phyloP scores from a whole-genome alignment of 805 yeast species.

The Gaillardinia entomophila region DNA sequence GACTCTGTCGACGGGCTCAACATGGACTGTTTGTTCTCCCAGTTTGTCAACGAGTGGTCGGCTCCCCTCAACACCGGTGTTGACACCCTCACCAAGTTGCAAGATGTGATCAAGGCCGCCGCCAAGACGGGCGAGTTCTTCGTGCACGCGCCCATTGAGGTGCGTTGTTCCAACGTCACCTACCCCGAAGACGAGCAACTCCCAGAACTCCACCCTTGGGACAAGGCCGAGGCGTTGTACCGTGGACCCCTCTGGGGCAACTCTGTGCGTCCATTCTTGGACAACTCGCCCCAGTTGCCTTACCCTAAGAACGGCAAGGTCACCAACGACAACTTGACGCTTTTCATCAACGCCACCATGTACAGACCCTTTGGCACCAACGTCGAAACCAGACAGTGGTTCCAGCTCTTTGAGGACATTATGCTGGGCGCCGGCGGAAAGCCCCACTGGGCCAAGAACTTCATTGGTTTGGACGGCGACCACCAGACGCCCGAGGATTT shows the following conservation, averaged over 20 bases:
- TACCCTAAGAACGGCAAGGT: slow-evolving; percentile 46
- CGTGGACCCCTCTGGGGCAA: slow-evolving; percentile 86
- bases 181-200: slow-evolving; percentile 46
- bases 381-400: slow-evolving; percentile 78
- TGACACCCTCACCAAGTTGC: slow-evolving; percentile 58
- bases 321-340: slow-evolving; percentile 71
- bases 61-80: slow-evolving; percentile 79
- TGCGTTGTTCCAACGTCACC: slow-evolving; percentile 86
- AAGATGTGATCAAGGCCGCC: slow-evolving; percentile 57
- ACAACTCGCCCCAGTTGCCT: slow-evolving; percentile 65
- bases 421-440: slow-evolving; percentile 78
- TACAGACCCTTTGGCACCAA: slow-evolving; percentile 85
- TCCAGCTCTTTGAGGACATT: slow-evolving; percentile 71
- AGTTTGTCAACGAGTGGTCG: slow-evolving; percentile 97
- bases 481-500: slow-evolving; percentile 29
- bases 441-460: slow-evolving; percentile 99
- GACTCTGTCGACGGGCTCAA: slow-evolving; percentile 81
- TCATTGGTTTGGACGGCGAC: slow-evolving; percentile 52
- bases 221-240: too few relatives aligned
- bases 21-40: slow-evolving; percentile 93
- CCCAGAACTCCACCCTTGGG: too few relatives aligned
- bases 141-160: slow-evolving; percentile 94
- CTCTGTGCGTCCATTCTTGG: slow-evolving; percentile 72
- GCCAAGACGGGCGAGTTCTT: slow-evolving; percentile 56
- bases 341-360: slow-evolving; percentile 90